Evolutionary conservation across 106 monocot species (phyloP), one percentile per base, ranked within the genome.

Genomic region (Cymbidium sinense): DNA sequence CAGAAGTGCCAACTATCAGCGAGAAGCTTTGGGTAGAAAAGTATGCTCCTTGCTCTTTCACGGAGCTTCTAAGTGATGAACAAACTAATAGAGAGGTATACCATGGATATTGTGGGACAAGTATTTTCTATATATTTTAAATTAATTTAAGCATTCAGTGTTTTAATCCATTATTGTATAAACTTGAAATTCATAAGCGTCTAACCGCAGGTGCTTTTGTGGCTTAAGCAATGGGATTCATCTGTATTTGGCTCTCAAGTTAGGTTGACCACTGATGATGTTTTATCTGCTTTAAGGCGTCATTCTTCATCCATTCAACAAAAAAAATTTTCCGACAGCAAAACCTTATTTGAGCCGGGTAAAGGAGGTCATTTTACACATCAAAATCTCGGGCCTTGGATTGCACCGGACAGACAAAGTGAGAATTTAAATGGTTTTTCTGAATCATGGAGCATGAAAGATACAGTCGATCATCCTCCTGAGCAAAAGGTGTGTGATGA

Each of bases 151-250:
- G 37, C 33, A 33, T 23, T 5, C 11, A n/a, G 29, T 13, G 3
- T 2, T 28, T 67, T 17, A 30, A 31, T 67, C 7, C 67, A 67
- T 33, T 28, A 4, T 67, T 67, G 2, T 33, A 7, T 71, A 3
- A 71, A 37, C 8, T 74, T 17, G 20, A 27, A 74, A 74, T 44
- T 74, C 21, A 43, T 27, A 44, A 23, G 21, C 44, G 25, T 4
- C n/a, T 27, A 43, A 25, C 44, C 28, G 12, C 81, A 94, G 96
- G 94, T 98, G 12, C 94, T 99, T 64, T 47, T 92, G 23, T 99
- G 98, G 98, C 61, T 99, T 77, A 99, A 99, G 71, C 98, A 99
- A 75, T 99, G 98, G 98, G 98, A 99, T 82, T 82, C 94, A 79
- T 83, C 75, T 88, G 98, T 99, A 33, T 99, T 94, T 85, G 98